Conservation (phyloP, 2,329 filamentous ascomycete genomes). For the Mycogone perniciosa region DNA sequence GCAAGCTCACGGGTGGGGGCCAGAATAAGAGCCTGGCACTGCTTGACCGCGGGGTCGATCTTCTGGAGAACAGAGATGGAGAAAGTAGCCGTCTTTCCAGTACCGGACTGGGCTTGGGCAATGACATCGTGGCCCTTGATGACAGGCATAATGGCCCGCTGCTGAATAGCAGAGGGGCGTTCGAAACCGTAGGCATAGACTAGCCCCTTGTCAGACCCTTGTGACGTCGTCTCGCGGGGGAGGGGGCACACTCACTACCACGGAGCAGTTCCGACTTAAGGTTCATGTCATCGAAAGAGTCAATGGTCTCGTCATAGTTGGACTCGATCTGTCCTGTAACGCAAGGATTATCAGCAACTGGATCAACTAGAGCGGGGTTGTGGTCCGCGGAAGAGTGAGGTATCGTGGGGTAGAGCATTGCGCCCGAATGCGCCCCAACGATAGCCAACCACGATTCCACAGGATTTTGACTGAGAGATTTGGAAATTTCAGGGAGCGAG, state of each 20-base stretch:
- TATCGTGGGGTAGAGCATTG: conserved; percentile 11
- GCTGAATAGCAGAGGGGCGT: conserved; percentile 98
- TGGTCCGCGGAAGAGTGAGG: not conserved
- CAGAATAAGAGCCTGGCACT: conserved; percentile 96
- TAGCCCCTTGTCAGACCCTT: conserved; percentile 21
- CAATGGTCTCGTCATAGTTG: conserved; percentile 99
- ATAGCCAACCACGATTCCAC: not conserved
- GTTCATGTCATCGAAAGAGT: conserved; percentile 98
- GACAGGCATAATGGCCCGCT: conserved; percentile 99
- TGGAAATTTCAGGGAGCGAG: conserved; percentile 7
- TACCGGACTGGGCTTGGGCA: conserved; percentile 98
- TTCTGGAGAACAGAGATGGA: conserved; percentile 99
- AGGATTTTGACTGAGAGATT: not conserved
- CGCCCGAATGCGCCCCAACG: conserved; percentile 2
- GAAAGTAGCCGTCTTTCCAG: conserved; percentile 99
- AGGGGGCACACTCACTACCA: conserved; percentile 53
- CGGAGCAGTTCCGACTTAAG: conserved; percentile 96
- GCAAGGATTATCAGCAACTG: conserved; percentile 18
- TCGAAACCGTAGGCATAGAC: conserved; percentile 99
- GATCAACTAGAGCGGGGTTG: not conserved
- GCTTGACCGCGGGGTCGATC: conserved; percentile 91
- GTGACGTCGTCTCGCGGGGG: conserved; percentile 7
- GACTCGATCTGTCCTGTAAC: conserved; percentile 93
- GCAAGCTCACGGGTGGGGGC: conserved; percentile 97
- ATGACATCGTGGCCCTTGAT: conserved; percentile 99